A percentile compares a stretch with the other conserved stretches of the same genome.
Evolutionary conservation across 1,284 basidiomycete species (phyloP).

Genomic region (Irpex lacteus): DNA sequence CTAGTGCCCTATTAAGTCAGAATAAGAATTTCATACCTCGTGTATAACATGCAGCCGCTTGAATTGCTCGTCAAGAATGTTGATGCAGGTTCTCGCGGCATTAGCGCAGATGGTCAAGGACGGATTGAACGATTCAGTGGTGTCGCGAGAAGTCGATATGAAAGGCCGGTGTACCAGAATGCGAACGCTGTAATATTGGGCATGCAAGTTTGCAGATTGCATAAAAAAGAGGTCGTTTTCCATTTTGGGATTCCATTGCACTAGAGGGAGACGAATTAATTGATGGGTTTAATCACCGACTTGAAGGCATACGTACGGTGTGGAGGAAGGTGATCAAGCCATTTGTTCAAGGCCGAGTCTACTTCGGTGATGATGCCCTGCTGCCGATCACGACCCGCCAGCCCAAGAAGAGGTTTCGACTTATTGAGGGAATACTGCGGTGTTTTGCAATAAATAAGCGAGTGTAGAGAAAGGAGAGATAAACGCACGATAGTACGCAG

Average conservation of each 20-base stretch:
- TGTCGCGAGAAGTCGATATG: slow-evolving; percentile 42
- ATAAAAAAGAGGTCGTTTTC: slow-evolving; percentile 40
- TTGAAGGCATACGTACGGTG: slow-evolving; percentile 28
- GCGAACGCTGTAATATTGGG: slow-evolving; percentile 46
- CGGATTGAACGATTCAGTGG: slow-evolving; percentile 37
- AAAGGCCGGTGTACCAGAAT: slow-evolving; percentile 58
- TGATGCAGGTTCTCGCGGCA: slow-evolving; percentile 49
- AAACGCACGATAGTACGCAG: slow-evolving; percentile 29
- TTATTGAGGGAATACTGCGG: slow-evolving; percentile 50
- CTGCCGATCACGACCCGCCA: slow-evolving; percentile 41
- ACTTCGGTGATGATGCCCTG: slow-evolving; percentile 47
- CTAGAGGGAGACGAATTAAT: neutral
- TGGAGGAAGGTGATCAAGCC: slow-evolving; percentile 51
- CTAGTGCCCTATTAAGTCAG: too few relatives aligned
- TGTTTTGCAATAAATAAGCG: neutral
- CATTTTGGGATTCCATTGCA: slow-evolving; percentile 46
- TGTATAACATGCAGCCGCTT: too few relatives aligned
- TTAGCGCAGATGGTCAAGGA: slow-evolving; percentile 59
- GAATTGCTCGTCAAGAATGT: slow-evolving; percentile 37
- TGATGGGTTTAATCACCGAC: too few relatives aligned
- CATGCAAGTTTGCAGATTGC: slow-evolving; percentile 48
- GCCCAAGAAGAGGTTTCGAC: slow-evolving; percentile 34
- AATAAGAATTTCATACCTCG: too few relatives aligned
- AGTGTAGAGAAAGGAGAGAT: too few relatives aligned
- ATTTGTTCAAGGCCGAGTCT: slow-evolving; percentile 53